Evolutionary conservation across 2,329 filamentous ascomycete species (phyloP).

Genomic region (Hymenotorrendiella dingleyae): DNA sequence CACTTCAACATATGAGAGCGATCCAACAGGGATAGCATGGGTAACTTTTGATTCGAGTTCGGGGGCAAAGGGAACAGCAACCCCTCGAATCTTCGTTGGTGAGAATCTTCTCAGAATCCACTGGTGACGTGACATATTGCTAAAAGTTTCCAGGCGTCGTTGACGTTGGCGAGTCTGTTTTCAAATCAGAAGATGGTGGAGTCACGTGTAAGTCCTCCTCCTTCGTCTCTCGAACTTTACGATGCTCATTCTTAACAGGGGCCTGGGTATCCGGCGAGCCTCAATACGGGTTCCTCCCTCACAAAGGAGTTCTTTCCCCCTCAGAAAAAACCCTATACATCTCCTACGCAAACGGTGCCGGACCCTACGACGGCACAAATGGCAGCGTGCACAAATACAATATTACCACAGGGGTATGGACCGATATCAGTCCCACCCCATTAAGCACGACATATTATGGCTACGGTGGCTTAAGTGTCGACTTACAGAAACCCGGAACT

Average conservation of each 20-base stretch:
- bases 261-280: constrained; percentile 21
- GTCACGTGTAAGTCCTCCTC: constrained; percentile 15
- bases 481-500: constrained; percentile 48
- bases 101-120: neutral
- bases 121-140: neutral
- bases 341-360: constrained; percentile 48
- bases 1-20: constrained; percentile 10
- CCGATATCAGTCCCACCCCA: constrained; percentile 48
- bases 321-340: constrained; percentile 49
- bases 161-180: constrained; percentile 19
- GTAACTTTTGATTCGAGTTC: constrained; percentile 22
- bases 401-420: constrained; percentile 43
- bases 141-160: constrained; percentile 10
- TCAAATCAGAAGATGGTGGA: constrained; percentile 23
- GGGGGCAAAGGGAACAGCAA: constrained; percentile 14
- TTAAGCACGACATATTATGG: constrained; percentile 37
- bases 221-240: neutral
- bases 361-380: constrained; percentile 49
- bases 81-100: constrained; percentile 23
- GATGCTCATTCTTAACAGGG: constrained; percentile 12
- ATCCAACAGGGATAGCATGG: constrained; percentile 20
- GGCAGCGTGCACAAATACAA: constrained; percentile 52
- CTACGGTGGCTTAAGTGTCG: constrained; percentile 50
- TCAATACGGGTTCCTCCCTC: constrained; percentile 19
- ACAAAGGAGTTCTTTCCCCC: constrained; percentile 20